A percentile compares a stretch with the other conserved stretches of the same genome.
Conservation (phyloP, 768 basidiomycete species). For the Sporobolomyces phaffii region DNA sequence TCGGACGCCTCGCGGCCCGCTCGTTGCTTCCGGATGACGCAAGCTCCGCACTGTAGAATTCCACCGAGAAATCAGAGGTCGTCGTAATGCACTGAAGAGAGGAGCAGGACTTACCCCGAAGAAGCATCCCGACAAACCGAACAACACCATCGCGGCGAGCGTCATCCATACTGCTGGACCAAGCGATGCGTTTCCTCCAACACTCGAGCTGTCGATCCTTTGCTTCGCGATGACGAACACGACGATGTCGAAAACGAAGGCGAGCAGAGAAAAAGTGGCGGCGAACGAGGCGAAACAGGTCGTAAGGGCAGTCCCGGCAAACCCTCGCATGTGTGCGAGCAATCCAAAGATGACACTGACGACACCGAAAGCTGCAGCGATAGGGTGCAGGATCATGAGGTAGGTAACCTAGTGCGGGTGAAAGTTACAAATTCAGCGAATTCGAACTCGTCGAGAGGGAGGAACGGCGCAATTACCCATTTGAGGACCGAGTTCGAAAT, state of each 20-base stretch:
- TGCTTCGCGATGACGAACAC: constrained; percentile 84
- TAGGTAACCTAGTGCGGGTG: constrained; percentile 62
- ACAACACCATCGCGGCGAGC: constrained; percentile 70
- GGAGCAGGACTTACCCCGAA: constrained; percentile 53
- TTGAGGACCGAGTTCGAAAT: constrained; percentile 80
- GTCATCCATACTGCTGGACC: constrained; percentile 89
- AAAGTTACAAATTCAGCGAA: neutral
- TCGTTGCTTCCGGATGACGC: constrained; percentile 29
- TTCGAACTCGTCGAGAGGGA: neutral
- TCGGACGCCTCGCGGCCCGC: constrained; percentile 22
- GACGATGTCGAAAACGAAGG: constrained; percentile 87
- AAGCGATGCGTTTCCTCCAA: constrained; percentile 44
- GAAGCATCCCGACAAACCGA: constrained; percentile 87
- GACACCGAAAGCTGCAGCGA: constrained; percentile 65
- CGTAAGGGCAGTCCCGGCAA: constrained; percentile 54
- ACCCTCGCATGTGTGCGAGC: constrained; percentile 75
- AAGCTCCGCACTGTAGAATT: constrained; percentile 23
- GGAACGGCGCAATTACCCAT: constrained; percentile 56
- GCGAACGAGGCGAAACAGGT: constrained; percentile 56
- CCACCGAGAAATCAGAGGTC: too few species aligned
- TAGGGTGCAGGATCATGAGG: constrained; percentile 81
- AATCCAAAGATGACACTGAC: constrained; percentile 73
- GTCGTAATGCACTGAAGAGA: neutral
- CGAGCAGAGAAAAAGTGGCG: constrained; percentile 68
- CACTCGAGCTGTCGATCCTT: constrained; percentile 57